phyloP scores from a whole-genome alignment of 345 rosid species.

The Corymbia maculata region DNA sequence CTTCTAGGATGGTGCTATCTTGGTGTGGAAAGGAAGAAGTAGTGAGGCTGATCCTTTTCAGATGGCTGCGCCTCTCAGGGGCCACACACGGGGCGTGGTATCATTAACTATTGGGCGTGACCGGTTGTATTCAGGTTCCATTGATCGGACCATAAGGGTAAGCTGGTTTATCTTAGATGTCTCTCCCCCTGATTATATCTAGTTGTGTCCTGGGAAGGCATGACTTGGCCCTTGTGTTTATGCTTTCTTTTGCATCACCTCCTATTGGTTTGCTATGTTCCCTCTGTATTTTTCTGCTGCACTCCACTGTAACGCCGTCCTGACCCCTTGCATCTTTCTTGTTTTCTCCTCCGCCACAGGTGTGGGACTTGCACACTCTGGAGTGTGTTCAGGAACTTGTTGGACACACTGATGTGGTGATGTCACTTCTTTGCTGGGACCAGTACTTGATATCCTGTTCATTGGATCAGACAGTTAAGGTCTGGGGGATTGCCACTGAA shows the following conservation, averaged over 20 bases:
- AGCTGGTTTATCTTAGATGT: background rate
- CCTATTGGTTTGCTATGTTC: background rate
- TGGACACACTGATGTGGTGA: constrained; percentile 37
- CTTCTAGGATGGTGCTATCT: constrained; percentile 35
- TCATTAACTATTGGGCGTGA: constrained; percentile 24
- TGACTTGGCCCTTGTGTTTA: background rate
- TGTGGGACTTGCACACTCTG: constrained; percentile 43
- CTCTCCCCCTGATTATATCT: background rate
- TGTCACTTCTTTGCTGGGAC: constrained; percentile 56
- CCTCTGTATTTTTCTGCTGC: background rate
- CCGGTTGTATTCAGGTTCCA: constrained; percentile 38
- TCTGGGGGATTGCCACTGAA: constrained; percentile 26
- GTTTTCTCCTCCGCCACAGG: constrained; percentile 9
- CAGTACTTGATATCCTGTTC: constrained; percentile 45
- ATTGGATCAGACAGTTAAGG: constrained; percentile 41
- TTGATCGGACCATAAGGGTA: constrained; percentile 40
- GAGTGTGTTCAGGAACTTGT: constrained; percentile 23
- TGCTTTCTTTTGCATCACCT: background rate
- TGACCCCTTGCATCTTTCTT: background rate
- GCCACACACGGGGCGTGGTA: constrained; percentile 21
- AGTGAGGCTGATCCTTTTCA: constrained; percentile 26
- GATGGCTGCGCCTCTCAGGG: constrained; percentile 14
- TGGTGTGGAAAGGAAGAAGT: constrained; percentile 40
- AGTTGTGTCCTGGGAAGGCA: background rate
- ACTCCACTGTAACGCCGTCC: background rate